Conservation (phyloP, 345 rosid genomes). For the Trapa incisa region DNA sequence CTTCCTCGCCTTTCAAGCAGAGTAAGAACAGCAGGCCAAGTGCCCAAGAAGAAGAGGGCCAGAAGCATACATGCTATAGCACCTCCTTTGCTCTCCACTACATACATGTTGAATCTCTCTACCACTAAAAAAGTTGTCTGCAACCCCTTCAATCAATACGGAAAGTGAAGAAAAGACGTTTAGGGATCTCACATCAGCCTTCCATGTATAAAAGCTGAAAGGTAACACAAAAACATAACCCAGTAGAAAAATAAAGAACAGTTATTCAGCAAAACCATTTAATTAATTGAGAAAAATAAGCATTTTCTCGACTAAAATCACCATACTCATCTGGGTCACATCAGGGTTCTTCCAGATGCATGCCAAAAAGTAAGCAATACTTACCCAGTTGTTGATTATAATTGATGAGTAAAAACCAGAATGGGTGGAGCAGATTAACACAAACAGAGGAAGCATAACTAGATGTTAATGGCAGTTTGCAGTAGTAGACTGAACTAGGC, state of each 20-base stretch:
- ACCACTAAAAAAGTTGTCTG: background rate
- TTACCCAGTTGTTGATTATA: background rate
- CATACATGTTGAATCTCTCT: conserved; percentile 27
- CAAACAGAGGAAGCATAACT: background rate
- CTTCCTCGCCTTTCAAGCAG: conserved; percentile 75
- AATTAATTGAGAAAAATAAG: background rate
- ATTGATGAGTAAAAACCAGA: background rate
- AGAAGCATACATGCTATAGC: conserved; percentile 63
- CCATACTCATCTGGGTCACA: conserved; percentile 1
- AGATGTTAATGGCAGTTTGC: background rate
- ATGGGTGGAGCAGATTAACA: background rate
- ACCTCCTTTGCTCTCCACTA: conserved; percentile 77
- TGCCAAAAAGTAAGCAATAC: background rate
- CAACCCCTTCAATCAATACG: background rate
- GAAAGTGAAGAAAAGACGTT: background rate
- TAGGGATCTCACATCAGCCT: background rate
- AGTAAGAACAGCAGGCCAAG: conserved; percentile 78
- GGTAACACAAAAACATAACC: background rate
- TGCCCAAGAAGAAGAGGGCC: conserved; percentile 58
- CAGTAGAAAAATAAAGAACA: background rate
- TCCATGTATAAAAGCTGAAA: background rate
- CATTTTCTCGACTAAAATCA: background rate
- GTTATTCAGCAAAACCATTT: background rate
- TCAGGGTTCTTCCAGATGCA: background rate
- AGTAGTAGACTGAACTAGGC: background rate